Base-by-base conservation (phyloP, 1,284 basidiomycete species). In the Puccinia horiana region DNA sequence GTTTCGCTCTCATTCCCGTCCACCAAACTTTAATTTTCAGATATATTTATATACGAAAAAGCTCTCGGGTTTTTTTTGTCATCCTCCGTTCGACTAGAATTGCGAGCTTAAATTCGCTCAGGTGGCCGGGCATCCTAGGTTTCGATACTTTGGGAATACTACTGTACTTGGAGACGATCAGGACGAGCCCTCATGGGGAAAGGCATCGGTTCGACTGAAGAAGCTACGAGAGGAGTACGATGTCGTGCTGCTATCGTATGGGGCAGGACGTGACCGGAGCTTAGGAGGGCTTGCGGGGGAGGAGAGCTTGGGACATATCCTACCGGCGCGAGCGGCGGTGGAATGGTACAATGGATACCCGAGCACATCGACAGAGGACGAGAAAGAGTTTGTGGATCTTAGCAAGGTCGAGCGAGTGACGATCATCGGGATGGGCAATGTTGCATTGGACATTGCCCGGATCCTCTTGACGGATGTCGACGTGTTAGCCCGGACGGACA, bases 101-200 rank as follows among this genome's bases (percentile, higher is more conserved):
- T 98, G 96, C 87, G 94, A 93, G 65, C 91, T 97, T 88, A 98
- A 97, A 88, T 99, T 99, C 84, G 94, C 95, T 85, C 89, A 90
- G 29, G 90, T 91, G 78, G 83, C 49, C 85, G 84, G 87, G 18
- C 94, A 97, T 86, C 88, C 90, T 0, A 91, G 94, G 5, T 91
- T 97, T 84, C 89, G 90, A 14, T 98, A 96, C 88, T 96, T 96
- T 86, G 97, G 97, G 69, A 98, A 98, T 35, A 81, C 79, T 23
- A 20, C n/a, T 26, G 56, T 74, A 23, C 32, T 49, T 5, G 79
- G 54, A 14, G 56, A 81, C 20, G 63, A 29, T 1, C n/a, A 65
- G n/a, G 35, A 32, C n/a, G 8, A 3, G 37, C 37, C n/a, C 0
- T 42, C 52, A 23, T 84, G 84, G 23, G 74, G 83, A 0, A 84